A percentile compares a stretch with the other conserved stretches of the same genome.
Evolutionary conservation across 2,329 filamentous ascomycete species (phyloP).

Genomic region (Hypoxylon sp.): DNA sequence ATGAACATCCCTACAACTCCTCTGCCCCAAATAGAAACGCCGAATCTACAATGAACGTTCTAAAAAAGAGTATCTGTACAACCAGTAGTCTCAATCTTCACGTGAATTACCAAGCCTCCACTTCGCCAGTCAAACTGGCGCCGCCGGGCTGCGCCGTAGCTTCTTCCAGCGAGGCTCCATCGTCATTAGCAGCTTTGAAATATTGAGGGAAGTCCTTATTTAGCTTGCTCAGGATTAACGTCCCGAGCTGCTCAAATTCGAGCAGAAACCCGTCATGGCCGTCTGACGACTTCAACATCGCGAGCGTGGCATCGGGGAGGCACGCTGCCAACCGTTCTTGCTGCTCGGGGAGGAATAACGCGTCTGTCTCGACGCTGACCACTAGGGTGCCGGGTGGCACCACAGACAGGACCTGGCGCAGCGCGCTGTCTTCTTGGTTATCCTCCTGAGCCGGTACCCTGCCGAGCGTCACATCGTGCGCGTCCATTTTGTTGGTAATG

Average conservation of each 20-base stretch:
- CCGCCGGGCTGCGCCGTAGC: slow-evolving; percentile 29
- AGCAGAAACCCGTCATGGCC: slow-evolving; percentile 56
- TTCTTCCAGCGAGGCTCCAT: slow-evolving; percentile 3
- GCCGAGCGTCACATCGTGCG: slow-evolving; percentile 52
- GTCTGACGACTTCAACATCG: slow-evolving; percentile 48
- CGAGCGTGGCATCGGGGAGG: slow-evolving; percentile 49
- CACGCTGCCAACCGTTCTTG: slow-evolving; percentile 50
- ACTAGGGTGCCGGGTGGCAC: slow-evolving; percentile 50
- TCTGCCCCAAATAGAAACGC: slow-evolving; percentile 8
- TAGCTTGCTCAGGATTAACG: slow-evolving; percentile 45
- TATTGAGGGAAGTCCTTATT: slow-evolving; percentile 34
- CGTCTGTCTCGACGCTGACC: slow-evolving; percentile 53
- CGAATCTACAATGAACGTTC: slow-evolving; percentile 27
- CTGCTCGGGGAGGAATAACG: slow-evolving; percentile 52
- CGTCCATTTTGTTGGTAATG: slow-evolving; percentile 55
- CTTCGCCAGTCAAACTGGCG: slow-evolving; percentile 40
- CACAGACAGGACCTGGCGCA: slow-evolving; percentile 44
- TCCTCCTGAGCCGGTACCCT: slow-evolving; percentile 9
- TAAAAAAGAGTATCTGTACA: slow-evolving; percentile 4
- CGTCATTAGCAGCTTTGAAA: slow-evolving; percentile 20
- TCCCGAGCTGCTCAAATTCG: slow-evolving; percentile 52
- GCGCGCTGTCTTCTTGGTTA: slow-evolving; percentile 52
- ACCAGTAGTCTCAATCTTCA: neutral
- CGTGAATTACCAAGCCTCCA: slow-evolving; percentile 40
- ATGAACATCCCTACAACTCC: slow-evolving; percentile 8